A percentile compares a stretch with the other conserved stretches of the same genome.
Conservation (phyloP, 176 grass and related monocot species). For the Avena insularis region DNA sequence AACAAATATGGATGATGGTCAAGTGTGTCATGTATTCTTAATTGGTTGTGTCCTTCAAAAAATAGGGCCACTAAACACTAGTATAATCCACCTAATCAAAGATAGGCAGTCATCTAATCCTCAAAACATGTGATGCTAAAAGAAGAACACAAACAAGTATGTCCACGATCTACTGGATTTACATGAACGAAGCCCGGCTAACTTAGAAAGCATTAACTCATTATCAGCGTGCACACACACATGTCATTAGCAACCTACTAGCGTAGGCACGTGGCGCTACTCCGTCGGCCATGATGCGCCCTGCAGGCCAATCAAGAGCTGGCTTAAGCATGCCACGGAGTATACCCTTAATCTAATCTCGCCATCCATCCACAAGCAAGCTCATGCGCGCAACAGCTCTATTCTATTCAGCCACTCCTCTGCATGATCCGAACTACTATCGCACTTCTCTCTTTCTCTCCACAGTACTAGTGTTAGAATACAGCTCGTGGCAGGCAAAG, state of each 20-base stretch:
- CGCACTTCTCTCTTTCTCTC: background rate
- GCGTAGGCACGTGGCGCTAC: slow-evolving; percentile 48
- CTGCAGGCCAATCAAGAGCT: slow-evolving; percentile 40
- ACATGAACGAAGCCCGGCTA: background rate
- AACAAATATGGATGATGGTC: too few relatives aligned
- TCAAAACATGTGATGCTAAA: background rate
- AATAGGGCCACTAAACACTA: background rate
- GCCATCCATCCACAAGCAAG: background rate
- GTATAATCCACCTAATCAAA: background rate
- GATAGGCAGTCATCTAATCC: background rate
- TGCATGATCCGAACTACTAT: slow-evolving; percentile 22
- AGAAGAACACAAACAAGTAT: background rate
- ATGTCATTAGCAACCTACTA: slow-evolving; percentile 8
- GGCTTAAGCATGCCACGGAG: slow-evolving; percentile 51
- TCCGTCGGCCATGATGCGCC: slow-evolving; percentile 41
- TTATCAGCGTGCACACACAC: slow-evolving; percentile 16
- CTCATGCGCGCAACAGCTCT: background rate
- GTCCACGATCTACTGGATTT: background rate
- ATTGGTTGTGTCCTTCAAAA: background rate
- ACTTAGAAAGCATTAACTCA: background rate
- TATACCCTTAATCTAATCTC: slow-evolving; percentile 11
- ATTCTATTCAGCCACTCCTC: slow-evolving; percentile 41
- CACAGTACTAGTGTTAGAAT: background rate
- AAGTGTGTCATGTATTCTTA: too few relatives aligned
- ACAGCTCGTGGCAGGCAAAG: slow-evolving; percentile 37